Percentiles rank a stretch among this genome's conserved stretches.
Evolutionary conservation across 306 rosid genomes (phyloP).

Genomic region (Cicer arietinum): DNA sequence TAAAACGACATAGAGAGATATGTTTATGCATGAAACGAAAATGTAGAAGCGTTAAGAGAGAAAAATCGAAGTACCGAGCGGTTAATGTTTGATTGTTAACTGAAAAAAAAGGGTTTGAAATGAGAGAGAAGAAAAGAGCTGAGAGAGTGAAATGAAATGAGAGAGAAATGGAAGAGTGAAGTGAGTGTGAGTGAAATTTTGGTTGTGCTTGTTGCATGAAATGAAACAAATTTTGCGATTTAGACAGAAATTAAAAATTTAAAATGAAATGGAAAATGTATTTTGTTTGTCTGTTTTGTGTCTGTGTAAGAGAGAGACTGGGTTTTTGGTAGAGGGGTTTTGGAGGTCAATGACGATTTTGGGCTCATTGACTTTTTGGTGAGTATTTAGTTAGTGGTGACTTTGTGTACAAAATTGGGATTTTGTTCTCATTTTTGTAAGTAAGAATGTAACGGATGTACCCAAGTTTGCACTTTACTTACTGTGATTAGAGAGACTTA

Average conservation of each 20-base stretch:
- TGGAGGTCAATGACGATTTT: neutral
- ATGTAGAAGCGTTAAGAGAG: conserved; percentile 14
- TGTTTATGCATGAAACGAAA: conserved; percentile 37
- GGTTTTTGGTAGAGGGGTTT: conserved; percentile 7
- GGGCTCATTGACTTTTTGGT: neutral
- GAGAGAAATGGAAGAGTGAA: neutral
- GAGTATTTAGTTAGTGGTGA: neutral
- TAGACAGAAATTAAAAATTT: neutral
- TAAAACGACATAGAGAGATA: neutral
- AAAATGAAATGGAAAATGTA: neutral
- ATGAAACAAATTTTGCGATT: neutral
- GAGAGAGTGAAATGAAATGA: neutral
- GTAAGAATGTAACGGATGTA: no score
- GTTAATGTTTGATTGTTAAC: neutral
- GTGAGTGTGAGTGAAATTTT: neutral
- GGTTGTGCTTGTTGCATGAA: neutral
- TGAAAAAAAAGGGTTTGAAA: neutral
- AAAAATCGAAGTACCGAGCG: neutral
- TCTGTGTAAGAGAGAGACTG: neutral
- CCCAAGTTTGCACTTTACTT: no score
- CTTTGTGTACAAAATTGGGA: neutral
- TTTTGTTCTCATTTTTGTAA: neutral
- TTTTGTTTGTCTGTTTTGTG: neutral
- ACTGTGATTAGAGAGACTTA: no score
- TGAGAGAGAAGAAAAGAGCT: neutral